These are phyloP conservation scores for Hordeum pubiflorum DNA, from an alignment of 202 grass and related monocot genomes.

Conservation along the genomic window DNA sequence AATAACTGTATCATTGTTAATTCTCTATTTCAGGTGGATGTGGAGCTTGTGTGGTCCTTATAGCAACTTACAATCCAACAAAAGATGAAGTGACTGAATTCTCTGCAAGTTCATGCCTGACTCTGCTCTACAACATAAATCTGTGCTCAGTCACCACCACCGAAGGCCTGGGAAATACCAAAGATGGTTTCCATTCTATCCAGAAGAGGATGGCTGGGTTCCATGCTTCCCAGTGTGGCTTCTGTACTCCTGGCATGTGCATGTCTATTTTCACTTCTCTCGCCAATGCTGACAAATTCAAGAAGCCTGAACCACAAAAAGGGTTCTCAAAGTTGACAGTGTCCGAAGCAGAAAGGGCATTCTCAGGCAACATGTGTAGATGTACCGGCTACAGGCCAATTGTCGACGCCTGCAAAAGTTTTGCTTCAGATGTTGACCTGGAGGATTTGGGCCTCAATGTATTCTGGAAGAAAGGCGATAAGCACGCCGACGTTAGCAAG, in stretches of 20 bases:
- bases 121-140: conserved; percentile 62
- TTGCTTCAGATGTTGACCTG: conserved; percentile 63
- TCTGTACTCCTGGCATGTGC: conserved; percentile 92
- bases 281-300: conserved; percentile 49
- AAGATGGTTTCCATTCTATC: conserved; percentile 58
- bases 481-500: conserved; percentile 27
- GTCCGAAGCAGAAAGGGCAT: conserved; percentile 45
- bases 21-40: conserved; percentile 50
- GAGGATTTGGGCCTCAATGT: conserved; percentile 77
- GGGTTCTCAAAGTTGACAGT: conserved; percentile 62
- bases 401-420: conserved; percentile 67
- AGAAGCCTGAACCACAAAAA: conserved; percentile 22
- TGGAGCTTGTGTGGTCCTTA: conserved; percentile 69
- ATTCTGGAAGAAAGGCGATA: conserved; percentile 63
- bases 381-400: conserved; percentile 77
- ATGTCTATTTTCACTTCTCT: conserved; percentile 89
- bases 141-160: conserved; percentile 67
- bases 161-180: conserved; percentile 60
- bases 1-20: background rate
- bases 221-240: conserved; percentile 79
- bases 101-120: conserved; percentile 55
- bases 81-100: conserved; percentile 50
- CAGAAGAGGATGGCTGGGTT: conserved; percentile 61
- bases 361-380: conserved; percentile 68
- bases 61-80: conserved; percentile 45